Percentiles rank a stretch among this genome's conserved stretches.
phyloP scores from a whole-genome alignment of 768 basidiomycete species.

The Myochromella boudieri region DNA sequence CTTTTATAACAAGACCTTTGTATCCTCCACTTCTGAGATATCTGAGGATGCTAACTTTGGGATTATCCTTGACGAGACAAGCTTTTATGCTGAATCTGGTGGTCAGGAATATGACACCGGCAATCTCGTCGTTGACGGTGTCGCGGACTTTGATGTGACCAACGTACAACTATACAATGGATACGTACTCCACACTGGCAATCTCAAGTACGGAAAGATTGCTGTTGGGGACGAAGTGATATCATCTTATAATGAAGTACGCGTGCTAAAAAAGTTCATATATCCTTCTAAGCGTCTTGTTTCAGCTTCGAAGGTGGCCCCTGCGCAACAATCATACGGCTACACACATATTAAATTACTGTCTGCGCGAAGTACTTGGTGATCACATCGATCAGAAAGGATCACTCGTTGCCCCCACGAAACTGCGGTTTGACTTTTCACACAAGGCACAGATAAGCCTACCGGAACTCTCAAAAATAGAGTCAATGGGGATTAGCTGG shows the following conservation, averaged over 20 bases:
- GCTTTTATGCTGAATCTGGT: slow-evolving; percentile 96
- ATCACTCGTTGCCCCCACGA: slow-evolving; percentile 92
- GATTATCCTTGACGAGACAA: slow-evolving; percentile 85
- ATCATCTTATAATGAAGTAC: slow-evolving; percentile 89
- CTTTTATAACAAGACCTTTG: slow-evolving; percentile 78
- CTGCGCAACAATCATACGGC: slow-evolving; percentile 97
- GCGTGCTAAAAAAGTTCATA: slow-evolving; percentile 5
- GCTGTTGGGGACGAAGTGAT: slow-evolving; percentile 80
- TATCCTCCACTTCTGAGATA: slow-evolving; percentile 62
- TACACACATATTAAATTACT: slow-evolving; percentile 96
- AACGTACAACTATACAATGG: slow-evolving; percentile 95
- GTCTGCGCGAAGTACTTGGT: slow-evolving; percentile 89
- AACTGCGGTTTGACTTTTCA: slow-evolving; percentile 97
- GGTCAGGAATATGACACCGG: slow-evolving; percentile 98
- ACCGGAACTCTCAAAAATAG: slow-evolving; percentile 79
- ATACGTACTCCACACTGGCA: slow-evolving; percentile 92
- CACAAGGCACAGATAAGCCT: slow-evolving; percentile 87
- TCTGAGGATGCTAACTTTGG: slow-evolving; percentile 75
- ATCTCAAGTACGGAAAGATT: slow-evolving; percentile 84
- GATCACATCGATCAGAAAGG: slow-evolving; percentile 99
- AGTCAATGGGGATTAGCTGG: slow-evolving; percentile 84
- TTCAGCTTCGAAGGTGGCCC: slow-evolving; percentile 88
- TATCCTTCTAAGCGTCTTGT: neutral
- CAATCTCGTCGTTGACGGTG: slow-evolving; percentile 88
- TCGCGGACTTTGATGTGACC: slow-evolving; percentile 89